Evolutionary conservation across 345 rosid species (phyloP).

Genomic region (Brassica carinata): DNA sequence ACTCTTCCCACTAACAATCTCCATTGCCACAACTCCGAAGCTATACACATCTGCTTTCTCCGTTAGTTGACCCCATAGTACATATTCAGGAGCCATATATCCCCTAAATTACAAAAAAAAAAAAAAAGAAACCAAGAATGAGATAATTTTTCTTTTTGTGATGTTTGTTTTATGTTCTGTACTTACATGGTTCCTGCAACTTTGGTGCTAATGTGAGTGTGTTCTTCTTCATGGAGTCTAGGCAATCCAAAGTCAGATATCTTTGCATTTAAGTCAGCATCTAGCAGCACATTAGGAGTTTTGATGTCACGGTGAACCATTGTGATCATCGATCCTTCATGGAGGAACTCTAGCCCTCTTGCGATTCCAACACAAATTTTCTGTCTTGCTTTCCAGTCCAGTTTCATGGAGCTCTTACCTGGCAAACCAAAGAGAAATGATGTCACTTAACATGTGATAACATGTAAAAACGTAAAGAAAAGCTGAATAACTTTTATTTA

Average conservation of each 20-base stretch:
- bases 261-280: constrained; percentile 50
- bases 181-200: constrained; percentile 63
- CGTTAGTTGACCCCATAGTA: constrained; percentile 45
- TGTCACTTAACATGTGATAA: background rate
- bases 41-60: constrained; percentile 56
- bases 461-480: background rate
- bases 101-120: constrained; percentile 29
- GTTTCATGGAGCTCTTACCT: constrained; percentile 7
- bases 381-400: constrained; percentile 55
- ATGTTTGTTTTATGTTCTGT: background rate
- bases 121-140: background rate
- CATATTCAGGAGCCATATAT: constrained; percentile 49
- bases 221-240: constrained; percentile 52
- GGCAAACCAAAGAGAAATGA: background rate
- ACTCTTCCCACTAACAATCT: background rate
- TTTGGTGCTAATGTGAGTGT: constrained; percentile 59
- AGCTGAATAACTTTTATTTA: background rate
- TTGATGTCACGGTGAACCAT: constrained; percentile 72
- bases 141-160: fast-evolving
- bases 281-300: constrained; percentile 58
- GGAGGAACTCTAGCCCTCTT: constrained; percentile 61
- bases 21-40: background rate
- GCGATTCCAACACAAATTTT: constrained; percentile 60
- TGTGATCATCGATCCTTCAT: constrained; percentile 54
- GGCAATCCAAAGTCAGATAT: constrained; percentile 76